Conservation (phyloP, 163 green algal genomes). For the Chlorella variabilis region DNA sequence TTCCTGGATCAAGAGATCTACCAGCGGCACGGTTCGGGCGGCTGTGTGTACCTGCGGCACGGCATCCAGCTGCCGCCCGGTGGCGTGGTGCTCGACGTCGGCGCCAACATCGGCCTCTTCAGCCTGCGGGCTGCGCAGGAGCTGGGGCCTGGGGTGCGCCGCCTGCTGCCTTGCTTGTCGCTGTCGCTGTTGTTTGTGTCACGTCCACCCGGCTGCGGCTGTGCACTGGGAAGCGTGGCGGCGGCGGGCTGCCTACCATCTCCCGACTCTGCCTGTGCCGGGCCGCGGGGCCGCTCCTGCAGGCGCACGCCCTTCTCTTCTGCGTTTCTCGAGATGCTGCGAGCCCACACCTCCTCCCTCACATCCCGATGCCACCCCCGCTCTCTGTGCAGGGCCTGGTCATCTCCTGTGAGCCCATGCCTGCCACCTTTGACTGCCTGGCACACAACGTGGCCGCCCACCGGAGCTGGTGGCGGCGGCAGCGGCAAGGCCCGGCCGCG, state of each 20-base stretch:
- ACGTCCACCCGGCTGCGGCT: too few species aligned
- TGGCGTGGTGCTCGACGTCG: conserved; percentile 28
- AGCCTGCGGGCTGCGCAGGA: conserved; percentile 8
- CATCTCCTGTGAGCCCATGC: conserved; percentile 37
- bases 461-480: conserved; percentile 9
- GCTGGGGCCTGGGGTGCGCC: conserved; percentile 10
- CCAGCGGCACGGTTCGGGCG: conserved; percentile 13
- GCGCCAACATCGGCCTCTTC: conserved; percentile 45
- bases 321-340: too few species aligned
- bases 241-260: too few species aligned
- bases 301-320: too few species aligned
- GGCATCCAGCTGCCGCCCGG: conserved; percentile 16
- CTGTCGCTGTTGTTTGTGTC: too few species aligned
- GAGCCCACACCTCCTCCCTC: too few species aligned
- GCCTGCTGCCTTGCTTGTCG: not conserved
- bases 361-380: too few species aligned
- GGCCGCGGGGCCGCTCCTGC: too few species aligned
- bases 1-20: conserved; percentile 41
- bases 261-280: too few species aligned
- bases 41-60: conserved; percentile 30
- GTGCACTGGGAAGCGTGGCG: too few species aligned
- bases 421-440: conserved; percentile 23
- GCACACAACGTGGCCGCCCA: conserved; percentile 20
- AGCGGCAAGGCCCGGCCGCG: not conserved
- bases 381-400: conserved; percentile 23